Conservation (phyloP, 495 filamentous ascomycete species). For the Cercophora newfieldiana region DNA sequence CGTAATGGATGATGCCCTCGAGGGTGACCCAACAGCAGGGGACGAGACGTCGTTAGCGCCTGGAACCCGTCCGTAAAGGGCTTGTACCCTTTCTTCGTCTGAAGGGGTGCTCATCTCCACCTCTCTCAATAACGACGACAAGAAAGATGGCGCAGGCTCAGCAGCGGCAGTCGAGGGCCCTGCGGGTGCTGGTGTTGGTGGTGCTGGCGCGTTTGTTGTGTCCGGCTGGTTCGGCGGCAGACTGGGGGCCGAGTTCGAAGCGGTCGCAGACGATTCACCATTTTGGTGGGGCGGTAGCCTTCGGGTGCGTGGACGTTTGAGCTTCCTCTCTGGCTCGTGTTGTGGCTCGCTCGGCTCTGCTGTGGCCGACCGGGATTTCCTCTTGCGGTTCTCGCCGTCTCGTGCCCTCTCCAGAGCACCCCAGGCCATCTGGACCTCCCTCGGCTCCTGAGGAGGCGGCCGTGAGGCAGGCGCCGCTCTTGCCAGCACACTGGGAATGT, state of each 20-base stretch:
- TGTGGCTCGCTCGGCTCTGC: constrained; percentile 65
- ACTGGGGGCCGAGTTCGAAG: constrained; percentile 38
- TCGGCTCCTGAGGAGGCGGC: constrained; percentile 62
- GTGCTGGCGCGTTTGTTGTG: constrained; percentile 19
- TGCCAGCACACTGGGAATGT: constrained; percentile 40
- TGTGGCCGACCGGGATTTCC: constrained; percentile 71
- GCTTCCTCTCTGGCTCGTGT: constrained; percentile 67
- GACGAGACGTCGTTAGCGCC: constrained; percentile 52
- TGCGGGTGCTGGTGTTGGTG: constrained; percentile 23
- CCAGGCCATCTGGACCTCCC: constrained; percentile 84
- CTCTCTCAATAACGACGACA: constrained; percentile 81
- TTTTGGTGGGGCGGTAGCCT: constrained; percentile 34
- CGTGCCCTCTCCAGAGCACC: constrained; percentile 82
- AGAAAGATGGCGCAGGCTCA: constrained; percentile 60
- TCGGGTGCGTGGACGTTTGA: constrained; percentile 79
- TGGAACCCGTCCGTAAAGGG: constrained; percentile 47
- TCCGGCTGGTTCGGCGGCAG: constrained; percentile 44
- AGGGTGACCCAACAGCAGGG: constrained; percentile 73
- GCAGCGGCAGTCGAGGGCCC: no score
- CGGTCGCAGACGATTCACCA: constrained; percentile 40
- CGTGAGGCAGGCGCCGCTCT: constrained; percentile 24
- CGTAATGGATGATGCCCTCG: constrained; percentile 65
- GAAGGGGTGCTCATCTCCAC: constrained; percentile 69
- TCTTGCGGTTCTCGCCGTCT: constrained; percentile 68
- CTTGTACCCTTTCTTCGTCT: constrained; percentile 54